Evolutionary conservation across 345 rosid species (phyloP), one percentile per base, ranked within the genome.

Genomic region (Theobroma cacao): DNA sequence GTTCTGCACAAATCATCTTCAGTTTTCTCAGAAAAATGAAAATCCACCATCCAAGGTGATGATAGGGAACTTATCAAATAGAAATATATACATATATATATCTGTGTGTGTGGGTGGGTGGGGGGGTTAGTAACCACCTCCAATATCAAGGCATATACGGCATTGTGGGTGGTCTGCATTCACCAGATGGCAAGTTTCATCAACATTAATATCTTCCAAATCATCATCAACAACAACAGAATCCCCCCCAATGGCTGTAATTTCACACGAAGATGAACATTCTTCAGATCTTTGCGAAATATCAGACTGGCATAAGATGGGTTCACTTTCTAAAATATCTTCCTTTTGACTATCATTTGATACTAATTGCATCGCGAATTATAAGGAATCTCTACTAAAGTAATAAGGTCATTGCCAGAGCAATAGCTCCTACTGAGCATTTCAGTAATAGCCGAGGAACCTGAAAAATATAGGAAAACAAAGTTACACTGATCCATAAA

Each of bases 141-240:
- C 99, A 79, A 38, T 88, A 81, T 97, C 99, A 78, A 97, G 94
- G 83, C 99, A 97, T 78, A 97, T 97, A 65, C 99, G 94, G 75
- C 99, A 97, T 55, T 89, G 99, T 15, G 90, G 91, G 69, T 91
- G 98, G 76, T 94, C 98, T 38, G 81, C 80, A 83, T 85, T 86
- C 82, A 94, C 91, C 63, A 92, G 87, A 88, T 75, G 88, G 74
- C 88, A 80, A 80, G 88, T 89, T 83, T 91, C 98, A 48, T 90
- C 97, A 9, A 75, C 87, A 76, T 79, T 85, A 77, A 84, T 76
- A 88, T 85, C 86, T 75, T 88, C 88, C 28, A 79, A 83, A 77
- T 89, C 94, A 70, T 86, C 86, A 72, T 45, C 81, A 45, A 60
- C 88, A 50, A 85, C 79, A 72, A 82, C 84, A 75, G 75, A 79